These are phyloP conservation scores for Neurospora sp. DNA, from an alignment of 495 filamentous ascomycete species.

Conservation along the genomic window DNA sequence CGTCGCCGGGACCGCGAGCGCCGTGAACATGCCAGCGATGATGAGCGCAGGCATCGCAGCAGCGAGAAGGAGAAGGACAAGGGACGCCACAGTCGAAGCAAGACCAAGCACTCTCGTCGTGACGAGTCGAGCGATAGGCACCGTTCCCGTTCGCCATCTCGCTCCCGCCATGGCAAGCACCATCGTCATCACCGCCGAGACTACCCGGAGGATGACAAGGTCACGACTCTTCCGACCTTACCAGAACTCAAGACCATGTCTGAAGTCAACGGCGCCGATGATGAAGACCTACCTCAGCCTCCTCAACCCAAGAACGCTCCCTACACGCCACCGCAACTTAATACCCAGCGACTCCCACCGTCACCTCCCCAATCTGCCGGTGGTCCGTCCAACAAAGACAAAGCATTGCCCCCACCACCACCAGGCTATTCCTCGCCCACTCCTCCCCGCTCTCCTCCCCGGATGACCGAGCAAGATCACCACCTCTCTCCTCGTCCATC, in stretches of 20 bases:
- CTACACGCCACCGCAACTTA: neutral
- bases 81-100: slow-evolving; percentile 19
- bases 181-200: slow-evolving; percentile 22
- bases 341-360: neutral
- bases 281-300: slow-evolving; percentile 28
- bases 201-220: slow-evolving; percentile 12
- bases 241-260: slow-evolving; percentile 9
- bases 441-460: neutral
- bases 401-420: neutral
- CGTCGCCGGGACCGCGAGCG: slow-evolving; percentile 15
- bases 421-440: neutral
- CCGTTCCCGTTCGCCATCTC: slow-evolving; percentile 8
- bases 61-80: slow-evolving; percentile 5
- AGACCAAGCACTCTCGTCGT: slow-evolving; percentile 21
- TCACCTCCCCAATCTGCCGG: slow-evolving; percentile 1
- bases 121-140: slow-evolving; percentile 17
- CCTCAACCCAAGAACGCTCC: slow-evolving; percentile 17
- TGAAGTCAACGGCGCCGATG: slow-evolving; percentile 31
- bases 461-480: slow-evolving; percentile 3
- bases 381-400: neutral
- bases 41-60: slow-evolving; percentile 8
- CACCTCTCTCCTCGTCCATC: neutral
- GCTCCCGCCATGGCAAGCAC: slow-evolving; percentile 12
- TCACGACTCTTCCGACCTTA: neutral
- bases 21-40: slow-evolving; percentile 4